Base-by-base conservation (phyloP, 768 basidiomycete genomes). In the Podaxis mareebaensis region DNA sequence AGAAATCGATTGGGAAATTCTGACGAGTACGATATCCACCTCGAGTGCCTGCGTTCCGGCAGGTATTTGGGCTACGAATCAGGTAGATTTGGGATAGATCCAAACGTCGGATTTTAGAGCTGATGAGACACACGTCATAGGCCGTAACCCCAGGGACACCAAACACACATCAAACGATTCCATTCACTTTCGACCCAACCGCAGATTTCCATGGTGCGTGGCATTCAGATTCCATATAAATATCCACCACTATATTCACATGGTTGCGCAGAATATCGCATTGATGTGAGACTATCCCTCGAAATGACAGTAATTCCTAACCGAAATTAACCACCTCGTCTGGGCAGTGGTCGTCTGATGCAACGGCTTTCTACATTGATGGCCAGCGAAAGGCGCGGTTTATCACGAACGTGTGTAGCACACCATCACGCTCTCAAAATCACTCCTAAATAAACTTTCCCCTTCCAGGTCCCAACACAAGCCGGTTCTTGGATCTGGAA, bases 41-140 rank as follows among this genome's bases (percentile, higher is more conserved):
- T 48, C 69, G 6, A 75, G 67, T 57, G 55, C 68, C 15, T 58
- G 70, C 30, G 71, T 77, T 53, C 71, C 72, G 54, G 69, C 74
- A 46, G 77, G 77, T 12, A 75, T 76, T 36, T 77, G 77, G 77
- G 74, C 76, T 17, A 75, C 75, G 26, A 76, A 76, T 48, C 73
- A 77, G 62, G 75, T 74, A 64, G 4, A 40, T 56, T 24, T 22
- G 24, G 13, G 20, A 33, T 10, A 8, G 17, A 33, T 33, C 5
- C 53, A 33, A 10, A 33, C 17, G 3, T 30, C n/a, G 17, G 33
- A 48, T 48, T 38, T n/a, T 54, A 26, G 12, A 15, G 40, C 48
- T 28, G 33, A 33, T 39, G 38, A 15, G 38, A 15, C 12, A 7
- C 6, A 4, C 48, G 12, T 58, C 36, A 20, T 28, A 75, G 74